phyloP scores from a whole-genome alignment of 495 filamentous ascomycete species.

The Daldinia vernicosa region DNA sequence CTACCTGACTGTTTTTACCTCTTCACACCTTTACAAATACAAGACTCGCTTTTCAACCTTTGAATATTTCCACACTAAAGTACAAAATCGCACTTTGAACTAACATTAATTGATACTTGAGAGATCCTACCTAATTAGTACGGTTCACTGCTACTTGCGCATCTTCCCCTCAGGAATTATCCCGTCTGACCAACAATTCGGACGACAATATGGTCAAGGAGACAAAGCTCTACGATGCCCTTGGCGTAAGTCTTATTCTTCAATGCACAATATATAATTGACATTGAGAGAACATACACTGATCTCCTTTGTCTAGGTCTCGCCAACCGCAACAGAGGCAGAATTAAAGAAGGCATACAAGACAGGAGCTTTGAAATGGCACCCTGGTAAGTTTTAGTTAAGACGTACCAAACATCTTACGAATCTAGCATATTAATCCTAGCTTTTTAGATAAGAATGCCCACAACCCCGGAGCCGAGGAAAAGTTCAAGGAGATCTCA shows the following conservation, averaged over 20 bases:
- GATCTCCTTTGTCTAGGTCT: constrained; percentile 64
- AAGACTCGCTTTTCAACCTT: constrained; percentile 20
- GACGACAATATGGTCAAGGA: constrained; percentile 84
- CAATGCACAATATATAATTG: not conserved
- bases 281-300: constrained; percentile 21
- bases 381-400: constrained; percentile 73
- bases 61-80: not conserved
- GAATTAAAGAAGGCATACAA: constrained; percentile 92
- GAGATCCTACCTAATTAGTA: constrained; percentile 23
- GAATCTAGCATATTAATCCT: constrained; percentile 33
- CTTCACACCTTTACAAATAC: constrained; percentile 19
- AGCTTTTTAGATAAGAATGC: constrained; percentile 84
- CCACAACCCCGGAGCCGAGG: constrained; percentile 89
- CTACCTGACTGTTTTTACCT: constrained; percentile 32
- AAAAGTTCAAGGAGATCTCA: constrained; percentile 98
- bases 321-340: constrained; percentile 73
- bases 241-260: constrained; percentile 72
- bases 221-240: constrained; percentile 83
- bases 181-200: constrained; percentile 21
- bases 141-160: not conserved
- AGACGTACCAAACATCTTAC: not conserved
- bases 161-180: constrained; percentile 8
- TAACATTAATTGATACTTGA: constrained; percentile 9
- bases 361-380: constrained; percentile 86
- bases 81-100: constrained; percentile 7